phyloP scores from a whole-genome alignment of 305 asterid species.

The Plantago lanceolata region DNA sequence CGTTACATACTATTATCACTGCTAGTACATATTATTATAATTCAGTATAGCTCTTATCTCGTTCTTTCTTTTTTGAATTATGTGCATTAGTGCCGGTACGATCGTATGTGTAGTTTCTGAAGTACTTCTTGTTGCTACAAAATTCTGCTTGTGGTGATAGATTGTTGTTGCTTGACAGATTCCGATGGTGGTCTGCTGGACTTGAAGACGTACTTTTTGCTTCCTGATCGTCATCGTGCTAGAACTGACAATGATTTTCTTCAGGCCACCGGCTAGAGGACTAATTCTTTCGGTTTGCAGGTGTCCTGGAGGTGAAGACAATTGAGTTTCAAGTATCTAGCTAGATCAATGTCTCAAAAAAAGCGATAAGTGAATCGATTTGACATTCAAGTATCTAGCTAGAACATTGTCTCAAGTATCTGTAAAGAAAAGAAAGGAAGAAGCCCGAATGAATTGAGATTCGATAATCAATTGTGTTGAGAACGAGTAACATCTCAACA shows the following conservation, averaged over 20 bases:
- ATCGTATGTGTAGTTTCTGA: neutral
- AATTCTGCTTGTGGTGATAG: neutral
- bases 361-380: too few relatives aligned
- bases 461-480: too few relatives aligned
- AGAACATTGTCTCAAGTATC: too few relatives aligned
- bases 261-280: neutral
- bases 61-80: neutral
- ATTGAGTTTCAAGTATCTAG: neutral
- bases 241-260: neutral
- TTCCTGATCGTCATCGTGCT: neutral
- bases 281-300: neutral
- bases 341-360: too few relatives aligned
- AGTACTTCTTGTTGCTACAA: neutral
- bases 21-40: neutral
- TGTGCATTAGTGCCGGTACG: neutral
- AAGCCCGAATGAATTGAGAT: too few relatives aligned
- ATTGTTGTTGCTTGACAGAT: neutral
- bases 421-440: too few relatives aligned
- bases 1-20: constrained; percentile 21
- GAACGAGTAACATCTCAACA: too few relatives aligned
- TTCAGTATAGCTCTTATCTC: neutral
- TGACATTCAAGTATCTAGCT: too few relatives aligned
- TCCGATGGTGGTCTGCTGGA: neutral
- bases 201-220: neutral
- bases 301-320: neutral